Evolutionary conservation across 164 flowering plant genomes (phyloP), one percentile per base, ranked within the genome.

Genomic region (Aristolochia californica): DNA sequence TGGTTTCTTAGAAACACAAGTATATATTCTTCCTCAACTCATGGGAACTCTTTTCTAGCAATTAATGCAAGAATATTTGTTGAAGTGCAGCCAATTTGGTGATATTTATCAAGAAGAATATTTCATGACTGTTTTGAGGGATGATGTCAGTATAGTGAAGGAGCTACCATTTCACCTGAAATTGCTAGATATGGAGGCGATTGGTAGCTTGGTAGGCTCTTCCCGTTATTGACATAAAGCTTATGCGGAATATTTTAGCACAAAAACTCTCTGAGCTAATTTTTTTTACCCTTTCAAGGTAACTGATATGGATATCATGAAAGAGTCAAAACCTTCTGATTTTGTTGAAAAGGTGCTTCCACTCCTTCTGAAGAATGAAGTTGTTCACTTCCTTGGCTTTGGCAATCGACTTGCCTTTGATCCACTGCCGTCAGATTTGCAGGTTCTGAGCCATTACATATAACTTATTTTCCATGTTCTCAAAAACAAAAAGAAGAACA

Each of bases 331-430:
- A 67, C 83, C 95, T 2, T 22, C 22, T 55, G 90, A 87, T 40
- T 90, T 87, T 64, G 34, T 82, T 8, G 62, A 67, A 48, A 62
- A 48, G 9, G 78, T 77, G 34, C 86, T 84, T 63, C 97, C 99
- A 30, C 64, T 83, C 62, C 80, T 94, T 5, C 55, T 58, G 56
- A 66, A 55, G 58, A 87, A 87, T 69, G 80, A 80, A 64, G 73
- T 82, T 45, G 95, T 94, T 65, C 96, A 89, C 71, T 82, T 90
- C 48, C 87, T 94, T 62, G 99, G 99, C 63, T 94, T 77, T 77
- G 96, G 97, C 57, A 89, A 94, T 65, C 80, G 99, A 51, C 86
- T 90, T 20, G 96, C 91, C 34, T 94, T 94, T 71, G 97, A 94
- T 77, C 87, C 91, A 57, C 50, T 94, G 63, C 87, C 97, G 58